Evolutionary conservation across 2,329 filamentous ascomycete species (phyloP).

Genomic region (Graphiopsis chlorocephala): DNA sequence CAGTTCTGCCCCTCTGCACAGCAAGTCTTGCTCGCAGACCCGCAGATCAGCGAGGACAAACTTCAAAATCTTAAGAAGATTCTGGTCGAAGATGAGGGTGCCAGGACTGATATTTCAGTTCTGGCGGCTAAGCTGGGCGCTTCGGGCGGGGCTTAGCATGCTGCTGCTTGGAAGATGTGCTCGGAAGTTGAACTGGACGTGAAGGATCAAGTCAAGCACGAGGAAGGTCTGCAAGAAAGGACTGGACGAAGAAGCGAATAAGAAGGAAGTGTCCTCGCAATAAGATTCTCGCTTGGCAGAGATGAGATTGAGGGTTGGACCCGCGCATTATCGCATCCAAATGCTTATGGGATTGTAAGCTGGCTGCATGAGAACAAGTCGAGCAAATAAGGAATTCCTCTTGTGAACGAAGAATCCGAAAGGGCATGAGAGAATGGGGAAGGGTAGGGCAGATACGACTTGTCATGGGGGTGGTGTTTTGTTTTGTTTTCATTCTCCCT

Average conservation of each 20-base stretch:
- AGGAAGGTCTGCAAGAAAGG: background rate
- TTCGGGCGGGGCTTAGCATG: slow-evolving; percentile 1
- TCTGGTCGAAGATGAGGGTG: slow-evolving; percentile 62
- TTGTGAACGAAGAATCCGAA: background rate
- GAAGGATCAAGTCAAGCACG: background rate
- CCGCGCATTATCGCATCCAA: background rate
- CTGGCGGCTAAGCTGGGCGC: slow-evolving; percentile 27
- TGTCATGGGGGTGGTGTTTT: background rate
- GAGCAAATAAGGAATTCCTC: background rate
- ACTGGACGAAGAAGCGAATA: background rate
- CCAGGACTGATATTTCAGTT: slow-evolving; percentile 56
- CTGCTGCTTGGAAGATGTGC: background rate
- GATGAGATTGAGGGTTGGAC: background rate
- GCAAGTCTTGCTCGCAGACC: slow-evolving; percentile 37
- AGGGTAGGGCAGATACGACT: background rate
- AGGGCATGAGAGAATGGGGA: background rate
- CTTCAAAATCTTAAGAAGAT: slow-evolving; percentile 71
- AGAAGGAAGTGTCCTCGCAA: background rate
- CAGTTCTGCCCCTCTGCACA: slow-evolving; percentile 43
- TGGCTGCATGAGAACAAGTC: background rate
- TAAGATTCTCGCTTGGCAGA: background rate
- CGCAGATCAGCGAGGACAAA: slow-evolving; percentile 50
- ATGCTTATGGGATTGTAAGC: background rate
- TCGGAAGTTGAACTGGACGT: background rate
- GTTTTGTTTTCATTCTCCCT: background rate